Percentiles rank a stretch among this genome's conserved stretches.
Evolutionary conservation across 768 basidiomycete species (phyloP).

Genomic region (Coprinopsis strossmayeri): DNA sequence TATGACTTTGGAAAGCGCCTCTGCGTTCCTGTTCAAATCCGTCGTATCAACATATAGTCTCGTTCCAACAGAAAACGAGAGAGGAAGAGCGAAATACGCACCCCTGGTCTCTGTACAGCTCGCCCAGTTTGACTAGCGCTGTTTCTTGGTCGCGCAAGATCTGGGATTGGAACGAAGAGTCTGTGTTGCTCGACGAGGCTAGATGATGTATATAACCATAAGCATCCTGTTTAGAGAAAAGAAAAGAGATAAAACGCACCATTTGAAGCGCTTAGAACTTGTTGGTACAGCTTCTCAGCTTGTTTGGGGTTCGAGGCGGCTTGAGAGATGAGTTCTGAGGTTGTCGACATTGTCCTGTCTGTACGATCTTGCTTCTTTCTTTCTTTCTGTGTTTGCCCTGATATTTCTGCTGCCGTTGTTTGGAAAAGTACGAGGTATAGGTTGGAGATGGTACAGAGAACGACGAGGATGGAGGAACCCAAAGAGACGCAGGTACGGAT

Average conservation of each 20-base stretch:
- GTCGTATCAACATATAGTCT: too few species aligned
- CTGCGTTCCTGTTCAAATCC: slow-evolving; percentile 78
- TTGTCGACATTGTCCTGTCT: slow-evolving; percentile 19
- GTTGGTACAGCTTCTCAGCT: slow-evolving; percentile 71
- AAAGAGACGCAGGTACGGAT: slow-evolving; percentile 11
- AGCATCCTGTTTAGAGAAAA: too few species aligned
- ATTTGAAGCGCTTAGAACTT: slow-evolving; percentile 46
- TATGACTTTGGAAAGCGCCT: slow-evolving; percentile 82
- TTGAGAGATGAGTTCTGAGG: slow-evolving; percentile 44
- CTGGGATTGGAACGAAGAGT: slow-evolving; percentile 42
- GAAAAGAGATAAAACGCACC: slow-evolving; percentile 16
- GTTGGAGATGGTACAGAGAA: slow-evolving; percentile 1
- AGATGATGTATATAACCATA: neutral
- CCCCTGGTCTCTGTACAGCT: slow-evolving; percentile 83
- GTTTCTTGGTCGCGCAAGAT: slow-evolving; percentile 74
- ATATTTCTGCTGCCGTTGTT: slow-evolving; percentile 11
- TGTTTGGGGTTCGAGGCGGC: slow-evolving; percentile 52
- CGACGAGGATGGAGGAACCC: slow-evolving; percentile 1
- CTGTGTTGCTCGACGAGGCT: slow-evolving; percentile 22
- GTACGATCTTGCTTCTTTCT: too few species aligned
- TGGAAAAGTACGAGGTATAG: slow-evolving; percentile 10
- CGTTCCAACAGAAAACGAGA: neutral
- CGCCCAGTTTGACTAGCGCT: slow-evolving; percentile 80
- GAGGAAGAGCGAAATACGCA: slow-evolving; percentile 27
- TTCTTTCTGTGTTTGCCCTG: too few species aligned